Percentiles rank a stretch among this genome's conserved stretches.
Evolutionary conservation across 805 yeast genomes (phyloP).

Genomic region (Candida endomychidarum): DNA sequence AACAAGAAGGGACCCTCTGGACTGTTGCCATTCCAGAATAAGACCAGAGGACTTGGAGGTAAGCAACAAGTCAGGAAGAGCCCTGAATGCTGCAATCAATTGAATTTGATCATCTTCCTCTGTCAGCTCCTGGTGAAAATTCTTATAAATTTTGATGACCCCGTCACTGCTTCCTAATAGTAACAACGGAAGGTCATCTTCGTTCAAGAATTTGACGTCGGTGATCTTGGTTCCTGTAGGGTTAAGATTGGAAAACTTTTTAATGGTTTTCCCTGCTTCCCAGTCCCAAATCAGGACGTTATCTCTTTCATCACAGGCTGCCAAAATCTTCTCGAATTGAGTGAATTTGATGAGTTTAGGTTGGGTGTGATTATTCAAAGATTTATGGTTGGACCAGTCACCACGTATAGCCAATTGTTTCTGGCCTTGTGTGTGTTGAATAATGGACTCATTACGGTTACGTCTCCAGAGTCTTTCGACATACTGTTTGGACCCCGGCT

Average conservation of each 20-base stretch:
- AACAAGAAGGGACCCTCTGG: conserved; percentile 83
- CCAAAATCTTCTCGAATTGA: conserved; percentile 84
- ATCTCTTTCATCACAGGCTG: conserved; percentile 81
- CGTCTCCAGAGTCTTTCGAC: conserved; percentile 84
- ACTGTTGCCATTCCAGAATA: conserved; percentile 95
- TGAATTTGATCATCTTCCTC: conserved; percentile 40
- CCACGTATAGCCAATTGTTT: conserved; percentile 81
- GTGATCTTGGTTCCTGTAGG: conserved; percentile 88
- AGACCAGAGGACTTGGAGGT: conserved; percentile 83
- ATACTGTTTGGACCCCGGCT: conserved; percentile 87
- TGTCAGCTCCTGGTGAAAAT: conserved; percentile 52
- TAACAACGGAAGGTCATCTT: conserved; percentile 84
- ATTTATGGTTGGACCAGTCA: conserved; percentile 69
- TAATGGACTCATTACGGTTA: conserved; percentile 81
- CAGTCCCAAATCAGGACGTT: conserved; percentile 87
- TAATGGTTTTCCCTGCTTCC: conserved; percentile 56
- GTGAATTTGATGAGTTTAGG: conserved; percentile 79
- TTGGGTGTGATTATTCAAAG: conserved; percentile 71
- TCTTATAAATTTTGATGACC: conserved; percentile 80
- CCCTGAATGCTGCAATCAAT: conserved; percentile 87
- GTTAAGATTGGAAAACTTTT: conserved; percentile 77
- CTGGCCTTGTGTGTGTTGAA: conserved; percentile 87
- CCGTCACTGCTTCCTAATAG: conserved; percentile 94
- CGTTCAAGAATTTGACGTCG: conserved; percentile 82
- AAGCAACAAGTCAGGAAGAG: conserved; percentile 77